Evolutionary conservation across 345 rosid genomes (phyloP).

Genomic region (Brassica nigra): DNA sequence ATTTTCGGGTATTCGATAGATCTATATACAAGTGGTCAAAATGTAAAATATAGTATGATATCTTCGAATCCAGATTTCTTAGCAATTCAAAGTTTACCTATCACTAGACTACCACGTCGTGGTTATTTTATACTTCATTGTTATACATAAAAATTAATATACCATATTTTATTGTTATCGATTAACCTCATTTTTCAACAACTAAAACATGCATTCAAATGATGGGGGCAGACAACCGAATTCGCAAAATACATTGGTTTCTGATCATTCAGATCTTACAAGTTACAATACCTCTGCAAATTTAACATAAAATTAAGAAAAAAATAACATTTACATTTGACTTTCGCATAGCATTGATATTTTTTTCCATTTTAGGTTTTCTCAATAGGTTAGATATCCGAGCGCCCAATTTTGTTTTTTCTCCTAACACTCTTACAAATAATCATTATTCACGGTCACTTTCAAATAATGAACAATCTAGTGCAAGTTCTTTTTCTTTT

Average conservation of each 20-base stretch:
- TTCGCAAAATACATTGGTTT: not conserved
- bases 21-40: too few relatives aligned
- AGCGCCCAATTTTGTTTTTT: conserved; percentile 11
- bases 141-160: not conserved
- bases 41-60: too few relatives aligned
- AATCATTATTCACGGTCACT: conserved; percentile 29
- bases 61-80: too few relatives aligned
- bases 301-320: not conserved
- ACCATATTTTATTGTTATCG: not conserved
- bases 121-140: not conserved
- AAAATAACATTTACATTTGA: not conserved
- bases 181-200: not conserved
- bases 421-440: conserved; percentile 2
- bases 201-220: not conserved
- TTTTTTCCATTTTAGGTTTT: not conserved
- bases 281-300: not conserved
- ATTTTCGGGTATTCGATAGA: too few relatives aligned
- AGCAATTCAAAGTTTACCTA: too few relatives aligned
- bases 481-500: conserved; percentile 27
- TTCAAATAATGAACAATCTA: conserved; percentile 29
- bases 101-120: too few relatives aligned
- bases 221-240: not conserved
- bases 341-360: conserved; percentile 11
- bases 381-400: conserved; percentile 19
- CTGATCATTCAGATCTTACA: not conserved